A percentile compares a stretch with the other conserved stretches of the same genome.
Evolutionary conservation across 495 filamentous ascomycete genomes (phyloP).

Genomic region (Aspergillus bertholletiae): DNA sequence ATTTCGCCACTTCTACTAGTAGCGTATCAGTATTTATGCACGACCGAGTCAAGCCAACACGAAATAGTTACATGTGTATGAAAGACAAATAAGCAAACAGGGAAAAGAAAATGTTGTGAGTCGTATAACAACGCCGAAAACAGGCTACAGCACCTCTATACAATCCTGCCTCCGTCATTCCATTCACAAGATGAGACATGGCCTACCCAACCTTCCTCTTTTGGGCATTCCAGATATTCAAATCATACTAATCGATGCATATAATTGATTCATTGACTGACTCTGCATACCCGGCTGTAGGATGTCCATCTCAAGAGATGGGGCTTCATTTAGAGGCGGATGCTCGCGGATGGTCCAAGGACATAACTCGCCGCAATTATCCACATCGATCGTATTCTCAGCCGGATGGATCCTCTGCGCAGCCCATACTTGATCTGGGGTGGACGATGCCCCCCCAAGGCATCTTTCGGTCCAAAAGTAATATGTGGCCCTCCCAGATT

Average conservation of each 20-base stretch:
- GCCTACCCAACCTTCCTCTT: neutral
- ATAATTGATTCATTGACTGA: conserved; percentile 34
- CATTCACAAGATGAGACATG: neutral
- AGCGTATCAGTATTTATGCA: too few relatives aligned
- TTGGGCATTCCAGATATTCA: conserved; percentile 14
- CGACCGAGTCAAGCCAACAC: too few relatives aligned
- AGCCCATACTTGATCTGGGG: conserved; percentile 28
- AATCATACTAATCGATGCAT: conserved; percentile 37
- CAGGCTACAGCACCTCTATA: neutral
- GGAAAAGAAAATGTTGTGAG: too few relatives aligned
- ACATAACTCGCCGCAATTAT: conserved; percentile 44
- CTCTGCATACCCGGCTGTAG: conserved; percentile 35
- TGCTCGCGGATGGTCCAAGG: conserved; percentile 45
- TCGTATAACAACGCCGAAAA: neutral
- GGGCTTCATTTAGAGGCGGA: conserved; percentile 32
- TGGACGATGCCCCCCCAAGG: conserved; percentile 28
- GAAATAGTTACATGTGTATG: too few relatives aligned
- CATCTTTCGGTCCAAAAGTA: conserved; percentile 39
- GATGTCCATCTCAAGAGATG: conserved; percentile 35
- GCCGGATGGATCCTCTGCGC: conserved; percentile 42
- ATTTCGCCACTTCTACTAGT: too few relatives aligned
- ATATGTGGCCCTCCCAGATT: conserved; percentile 28
- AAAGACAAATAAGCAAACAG: too few relatives aligned
- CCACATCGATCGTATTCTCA: conserved; percentile 30
- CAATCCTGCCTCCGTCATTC: too few relatives aligned